phyloP scores from a whole-genome alignment of 805 yeast genomes.

The Ogataea nakhonphanomensis region DNA sequence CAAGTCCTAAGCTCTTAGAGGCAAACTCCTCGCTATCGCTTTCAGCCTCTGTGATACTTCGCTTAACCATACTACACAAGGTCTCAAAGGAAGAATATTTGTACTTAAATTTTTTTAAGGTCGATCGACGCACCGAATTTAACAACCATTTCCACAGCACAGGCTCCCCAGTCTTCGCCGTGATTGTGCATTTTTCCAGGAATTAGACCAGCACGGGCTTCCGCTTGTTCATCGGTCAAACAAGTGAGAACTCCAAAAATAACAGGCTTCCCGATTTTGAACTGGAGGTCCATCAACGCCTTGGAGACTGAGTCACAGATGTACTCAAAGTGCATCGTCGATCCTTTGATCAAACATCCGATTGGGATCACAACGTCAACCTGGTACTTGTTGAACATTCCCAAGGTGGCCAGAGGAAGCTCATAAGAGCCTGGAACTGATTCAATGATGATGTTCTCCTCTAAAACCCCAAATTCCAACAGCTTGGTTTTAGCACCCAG shows the following conservation, averaged over 20 bases:
- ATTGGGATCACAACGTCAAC: slow-evolving; percentile 89
- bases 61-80: slow-evolving; percentile 3
- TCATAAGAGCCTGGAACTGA: slow-evolving; percentile 95
- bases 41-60: slow-evolving; percentile 13
- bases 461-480: slow-evolving; percentile 62
- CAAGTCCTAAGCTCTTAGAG: too few species aligned
- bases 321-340: slow-evolving; percentile 97
- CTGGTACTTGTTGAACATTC: slow-evolving; percentile 44
- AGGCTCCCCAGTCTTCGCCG: slow-evolving; percentile 98
- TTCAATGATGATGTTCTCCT: slow-evolving; percentile 74
- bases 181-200: slow-evolving; percentile 85
- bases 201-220: slow-evolving; percentile 81
- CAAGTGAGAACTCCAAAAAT: slow-evolving; percentile 94
- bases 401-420: slow-evolving; percentile 76
- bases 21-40: slow-evolving; percentile 2
- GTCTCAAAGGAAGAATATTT: neutral
- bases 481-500: slow-evolving; percentile 68
- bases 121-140: slow-evolving; percentile 32
- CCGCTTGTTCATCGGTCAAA: slow-evolving; percentile 90
- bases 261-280: slow-evolving; percentile 67
- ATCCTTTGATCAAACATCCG: slow-evolving; percentile 93
- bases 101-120: slow-evolving; percentile 1
- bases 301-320: slow-evolving; percentile 87
- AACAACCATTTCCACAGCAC: slow-evolving; percentile 91
- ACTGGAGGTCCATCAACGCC: slow-evolving; percentile 80